Conservation (phyloP, 495 filamentous ascomycete genomes). For the Trypethelium eluteriae region DNA sequence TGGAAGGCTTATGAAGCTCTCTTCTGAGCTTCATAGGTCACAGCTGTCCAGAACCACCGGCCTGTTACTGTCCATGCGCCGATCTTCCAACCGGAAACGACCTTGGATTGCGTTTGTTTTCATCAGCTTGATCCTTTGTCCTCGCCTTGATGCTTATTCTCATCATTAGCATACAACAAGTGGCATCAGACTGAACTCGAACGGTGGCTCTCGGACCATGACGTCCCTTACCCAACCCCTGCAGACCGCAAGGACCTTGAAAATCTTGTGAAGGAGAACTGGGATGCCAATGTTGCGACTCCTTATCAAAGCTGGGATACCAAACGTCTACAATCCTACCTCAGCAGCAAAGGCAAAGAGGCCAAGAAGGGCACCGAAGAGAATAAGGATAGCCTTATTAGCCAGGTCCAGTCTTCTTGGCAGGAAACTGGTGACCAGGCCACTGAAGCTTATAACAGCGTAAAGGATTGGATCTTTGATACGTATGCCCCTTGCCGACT, state of each 20-base stretch:
- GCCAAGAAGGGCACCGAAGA: conserved; percentile 53
- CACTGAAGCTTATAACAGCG: conserved; percentile 57
- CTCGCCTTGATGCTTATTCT: conserved; percentile 5
- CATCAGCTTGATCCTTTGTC: conserved; percentile 7
- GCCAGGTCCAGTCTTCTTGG: conserved; percentile 63
- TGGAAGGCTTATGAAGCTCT: conserved; percentile 10
- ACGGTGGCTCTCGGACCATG: conserved; percentile 90
- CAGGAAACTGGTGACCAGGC: conserved; percentile 67
- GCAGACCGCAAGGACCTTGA: conserved; percentile 48
- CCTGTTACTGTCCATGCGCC: neutral
- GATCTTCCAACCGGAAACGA: conserved; percentile 9
- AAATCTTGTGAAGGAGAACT: conserved; percentile 70
- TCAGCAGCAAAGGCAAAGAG: conserved; percentile 60
- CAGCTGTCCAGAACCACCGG: conserved; percentile 10
- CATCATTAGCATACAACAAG: conserved; percentile 80
- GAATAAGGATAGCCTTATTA: conserved; percentile 59
- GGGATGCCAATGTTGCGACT: conserved; percentile 52
- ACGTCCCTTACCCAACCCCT: conserved; percentile 61
- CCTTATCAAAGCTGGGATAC: conserved; percentile 70
- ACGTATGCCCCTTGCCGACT: conserved; percentile 50
- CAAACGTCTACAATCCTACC: conserved; percentile 54
- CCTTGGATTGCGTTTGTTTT: conserved; percentile 10
- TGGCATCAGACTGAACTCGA: conserved; percentile 98
- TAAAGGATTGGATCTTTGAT: conserved; percentile 91
- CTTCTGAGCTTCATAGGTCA: neutral